phyloP scores from a whole-genome alignment of 306 rosid genomes.

The Macrotyloma uniflorum region DNA sequence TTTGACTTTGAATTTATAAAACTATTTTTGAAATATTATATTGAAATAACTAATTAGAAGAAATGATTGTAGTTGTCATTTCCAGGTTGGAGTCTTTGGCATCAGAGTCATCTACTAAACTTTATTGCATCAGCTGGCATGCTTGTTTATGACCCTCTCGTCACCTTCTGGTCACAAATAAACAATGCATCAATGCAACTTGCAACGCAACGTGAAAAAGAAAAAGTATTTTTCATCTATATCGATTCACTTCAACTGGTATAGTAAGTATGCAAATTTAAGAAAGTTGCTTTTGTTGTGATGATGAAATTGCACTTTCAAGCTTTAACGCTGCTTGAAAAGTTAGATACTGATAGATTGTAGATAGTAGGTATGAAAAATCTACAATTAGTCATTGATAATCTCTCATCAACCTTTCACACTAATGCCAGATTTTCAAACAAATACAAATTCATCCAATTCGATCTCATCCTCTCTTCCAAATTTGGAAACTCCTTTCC shows the following conservation, averaged over 20 bases:
- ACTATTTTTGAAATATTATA: no score
- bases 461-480: neutral
- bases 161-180: constrained; percentile 4
- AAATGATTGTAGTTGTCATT: neutral
- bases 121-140: constrained; percentile 39
- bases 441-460: neutral
- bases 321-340: neutral
- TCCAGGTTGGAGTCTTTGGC: neutral
- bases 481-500: neutral
- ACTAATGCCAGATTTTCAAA: neutral
- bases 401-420: neutral
- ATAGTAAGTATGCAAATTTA: neutral
- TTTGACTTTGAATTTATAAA: neutral
- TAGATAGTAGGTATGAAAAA: neutral
- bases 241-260: neutral
- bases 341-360: neutral
- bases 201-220: constrained; percentile 6
- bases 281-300: neutral
- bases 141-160: neutral
- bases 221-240: neutral
- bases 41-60: neutral
- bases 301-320: constrained; percentile 27
- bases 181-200: constrained; percentile 10
- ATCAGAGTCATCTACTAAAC: constrained; percentile 15
- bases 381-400: neutral